Percentiles rank a stretch among this genome's conserved stretches.
These are phyloP conservation scores for Vitis hybrid DNA, from an alignment of 177 flowering plant species.

Conservation along the genomic window DNA sequence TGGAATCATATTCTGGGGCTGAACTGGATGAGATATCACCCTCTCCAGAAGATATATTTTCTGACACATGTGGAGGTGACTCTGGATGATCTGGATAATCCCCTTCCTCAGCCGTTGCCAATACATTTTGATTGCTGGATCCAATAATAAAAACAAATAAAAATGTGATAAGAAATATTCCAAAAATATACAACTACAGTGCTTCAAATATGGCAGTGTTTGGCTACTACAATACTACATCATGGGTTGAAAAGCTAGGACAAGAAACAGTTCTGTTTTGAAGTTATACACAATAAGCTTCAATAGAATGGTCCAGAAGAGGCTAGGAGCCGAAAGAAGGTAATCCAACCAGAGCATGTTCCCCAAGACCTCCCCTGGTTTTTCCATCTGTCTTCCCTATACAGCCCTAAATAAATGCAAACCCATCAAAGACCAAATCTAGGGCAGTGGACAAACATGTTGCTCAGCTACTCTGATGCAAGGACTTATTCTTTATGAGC, in stretches of 20 bases:
- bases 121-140: conserved; percentile 49
- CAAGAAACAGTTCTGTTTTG: neutral
- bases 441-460: no score
- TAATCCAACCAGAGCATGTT: neutral
- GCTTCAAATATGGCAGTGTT: neutral
- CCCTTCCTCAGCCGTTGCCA: conserved; percentile 39
- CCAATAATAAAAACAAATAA: neutral
- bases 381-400: neutral
- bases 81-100: conserved; percentile 44
- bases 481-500: neutral
- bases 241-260: neutral
- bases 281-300: neutral
- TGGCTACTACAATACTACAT: neutral
- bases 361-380: neutral
- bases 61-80: conserved; percentile 42
- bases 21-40: conserved; percentile 42
- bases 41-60: conserved; percentile 42
- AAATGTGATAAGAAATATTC: neutral
- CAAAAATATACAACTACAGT: neutral
- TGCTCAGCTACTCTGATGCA: neutral
- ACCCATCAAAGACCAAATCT: no score
- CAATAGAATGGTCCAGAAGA: neutral
- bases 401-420: neutral
- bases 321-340: neutral
- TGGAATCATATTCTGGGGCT: conserved; percentile 48